A percentile compares a stretch with the other conserved stretches of the same genome.
Conservation (phyloP, 139 green algal genomes). For the Coccomyxa sp. region DNA sequence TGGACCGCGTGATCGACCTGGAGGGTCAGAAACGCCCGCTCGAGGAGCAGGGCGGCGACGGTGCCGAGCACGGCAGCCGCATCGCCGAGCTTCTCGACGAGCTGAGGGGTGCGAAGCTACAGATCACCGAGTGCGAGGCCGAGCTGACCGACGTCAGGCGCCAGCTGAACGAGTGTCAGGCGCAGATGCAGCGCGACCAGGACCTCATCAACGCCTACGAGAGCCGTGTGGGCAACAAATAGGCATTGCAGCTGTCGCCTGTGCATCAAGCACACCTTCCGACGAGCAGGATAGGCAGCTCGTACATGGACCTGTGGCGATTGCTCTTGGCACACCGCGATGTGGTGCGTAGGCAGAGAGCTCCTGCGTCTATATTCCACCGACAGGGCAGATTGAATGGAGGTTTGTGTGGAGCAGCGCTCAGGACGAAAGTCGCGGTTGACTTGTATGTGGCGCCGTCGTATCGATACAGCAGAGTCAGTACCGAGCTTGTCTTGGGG, state of each 20-base stretch:
- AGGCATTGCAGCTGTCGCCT: neutral
- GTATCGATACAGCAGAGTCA: neutral
- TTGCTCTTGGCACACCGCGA: neutral
- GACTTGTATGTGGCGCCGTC: neutral
- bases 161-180: neutral
- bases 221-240: neutral
- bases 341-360: neutral
- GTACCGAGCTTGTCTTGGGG: neutral
- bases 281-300: neutral
- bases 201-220: neutral
- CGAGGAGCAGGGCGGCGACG: neutral
- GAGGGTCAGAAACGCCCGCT: neutral
- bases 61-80: neutral
- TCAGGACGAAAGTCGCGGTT: neutral
- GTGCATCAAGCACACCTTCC: neutral
- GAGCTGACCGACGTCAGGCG: neutral
- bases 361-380: neutral
- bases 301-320: neutral
- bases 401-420: neutral
- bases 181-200: neutral
- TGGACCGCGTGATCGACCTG: neutral
- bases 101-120: neutral
- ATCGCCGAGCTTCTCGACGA: neutral
- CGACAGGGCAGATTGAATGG: neutral
- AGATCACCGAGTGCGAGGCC: conserved; percentile 1